Percentiles rank a stretch among this genome's conserved stretches.
Evolutionary conservation across 2,329 filamentous ascomycete genomes (phyloP).

Genomic region (Chaetomium olivaceum): DNA sequence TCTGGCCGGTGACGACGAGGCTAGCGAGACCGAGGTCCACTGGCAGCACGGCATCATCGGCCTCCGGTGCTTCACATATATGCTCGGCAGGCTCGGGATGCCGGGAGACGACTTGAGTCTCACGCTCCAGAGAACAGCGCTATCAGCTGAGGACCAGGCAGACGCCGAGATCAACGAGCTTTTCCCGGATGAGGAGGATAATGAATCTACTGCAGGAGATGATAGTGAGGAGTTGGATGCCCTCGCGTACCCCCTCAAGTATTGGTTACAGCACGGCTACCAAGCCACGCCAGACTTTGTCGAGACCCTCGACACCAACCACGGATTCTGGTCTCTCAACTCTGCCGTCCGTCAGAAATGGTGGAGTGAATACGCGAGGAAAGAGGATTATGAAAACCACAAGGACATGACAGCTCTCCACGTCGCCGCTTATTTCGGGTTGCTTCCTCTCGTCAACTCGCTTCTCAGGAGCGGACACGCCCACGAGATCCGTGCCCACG

Average conservation of each 20-base stretch:
- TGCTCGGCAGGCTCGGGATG: background rate
- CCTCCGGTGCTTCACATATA: background rate
- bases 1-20: background rate
- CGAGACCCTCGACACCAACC: constrained; percentile 1
- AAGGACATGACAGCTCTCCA: background rate
- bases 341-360: background rate
- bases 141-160: background rate
- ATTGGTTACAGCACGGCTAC: constrained; percentile 2
- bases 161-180: background rate
- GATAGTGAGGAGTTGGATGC: background rate
- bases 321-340: background rate
- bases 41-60: constrained; percentile 5
- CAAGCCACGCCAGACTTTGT: background rate
- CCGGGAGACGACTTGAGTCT: background rate
- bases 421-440: background rate
- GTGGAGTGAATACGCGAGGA: constrained; percentile 1
- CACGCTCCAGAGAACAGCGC: background rate
- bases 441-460: constrained; percentile 3
- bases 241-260: background rate
- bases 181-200: background rate
- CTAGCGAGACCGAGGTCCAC: background rate
- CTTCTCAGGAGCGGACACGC: background rate
- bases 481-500: background rate
- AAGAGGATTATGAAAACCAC: background rate
- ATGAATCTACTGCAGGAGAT: background rate